Conservation (phyloP, 768 basidiomycete species). For the Chlorophyllum brunneum region DNA sequence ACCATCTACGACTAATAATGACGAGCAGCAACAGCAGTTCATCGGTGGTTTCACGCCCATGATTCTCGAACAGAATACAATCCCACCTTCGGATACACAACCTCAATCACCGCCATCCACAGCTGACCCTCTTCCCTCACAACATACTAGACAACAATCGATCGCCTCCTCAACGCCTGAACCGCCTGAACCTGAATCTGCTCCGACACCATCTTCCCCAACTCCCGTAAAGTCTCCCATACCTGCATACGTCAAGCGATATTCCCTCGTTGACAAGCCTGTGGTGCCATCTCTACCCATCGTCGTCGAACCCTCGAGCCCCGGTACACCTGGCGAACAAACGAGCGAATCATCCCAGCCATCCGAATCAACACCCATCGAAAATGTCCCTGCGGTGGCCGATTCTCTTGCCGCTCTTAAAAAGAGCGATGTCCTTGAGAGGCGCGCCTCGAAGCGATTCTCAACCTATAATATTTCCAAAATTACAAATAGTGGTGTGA, state of each 20-base stretch:
- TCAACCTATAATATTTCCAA: slow-evolving; percentile 93
- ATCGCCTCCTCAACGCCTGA: slow-evolving; percentile 4
- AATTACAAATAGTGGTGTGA: slow-evolving; percentile 65
- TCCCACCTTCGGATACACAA: background rate
- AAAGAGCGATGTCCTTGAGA: slow-evolving; percentile 79
- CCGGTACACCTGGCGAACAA: slow-evolving; percentile 30
- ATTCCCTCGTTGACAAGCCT: slow-evolving; percentile 76
- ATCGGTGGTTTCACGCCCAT: slow-evolving; percentile 48
- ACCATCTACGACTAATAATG: slow-evolving; percentile 2
- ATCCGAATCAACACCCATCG: slow-evolving; percentile 21
- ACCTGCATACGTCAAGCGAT: slow-evolving; percentile 71
- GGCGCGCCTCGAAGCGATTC: slow-evolving; percentile 93
- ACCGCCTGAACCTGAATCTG: slow-evolving; percentile 6
- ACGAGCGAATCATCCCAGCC: slow-evolving; percentile 28
- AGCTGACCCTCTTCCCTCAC: slow-evolving; percentile 10
- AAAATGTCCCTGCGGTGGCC: slow-evolving; percentile 50
- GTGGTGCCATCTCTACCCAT: slow-evolving; percentile 37
- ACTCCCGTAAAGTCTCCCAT: slow-evolving; percentile 27
- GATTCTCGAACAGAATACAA: slow-evolving; percentile 23
- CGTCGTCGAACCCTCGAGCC: slow-evolving; percentile 51
- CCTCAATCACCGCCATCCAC: slow-evolving; percentile 21
- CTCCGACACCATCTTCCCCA: background rate
- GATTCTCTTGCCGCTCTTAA: slow-evolving; percentile 86
- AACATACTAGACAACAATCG: slow-evolving; percentile 11
- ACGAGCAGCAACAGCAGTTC: slow-evolving; percentile 36